Conservation (phyloP, 2,329 filamentous ascomycete species). For the Tolypocladium inflatum region DNA sequence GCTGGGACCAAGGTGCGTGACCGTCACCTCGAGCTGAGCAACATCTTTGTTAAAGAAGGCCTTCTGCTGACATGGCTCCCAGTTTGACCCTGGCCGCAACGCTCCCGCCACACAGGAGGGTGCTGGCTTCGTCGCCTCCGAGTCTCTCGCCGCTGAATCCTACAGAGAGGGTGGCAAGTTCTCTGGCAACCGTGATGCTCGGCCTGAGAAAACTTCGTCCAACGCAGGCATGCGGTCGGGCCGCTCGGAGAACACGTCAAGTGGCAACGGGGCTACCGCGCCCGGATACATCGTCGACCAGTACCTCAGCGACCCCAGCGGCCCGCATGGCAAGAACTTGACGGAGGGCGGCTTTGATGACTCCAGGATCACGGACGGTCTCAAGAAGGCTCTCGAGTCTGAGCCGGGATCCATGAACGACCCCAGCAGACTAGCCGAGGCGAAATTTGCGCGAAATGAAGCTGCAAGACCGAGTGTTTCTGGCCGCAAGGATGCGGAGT, state of each 20-base stretch:
- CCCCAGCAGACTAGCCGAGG: conserved; percentile 34
- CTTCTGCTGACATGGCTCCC: not conserved
- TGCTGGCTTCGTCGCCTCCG: conserved; percentile 52
- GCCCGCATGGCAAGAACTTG: conserved; percentile 34
- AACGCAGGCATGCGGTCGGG: not conserved
- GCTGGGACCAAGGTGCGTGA: conserved; percentile 8
- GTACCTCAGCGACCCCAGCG: conserved; percentile 17
- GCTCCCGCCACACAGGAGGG: conserved; percentile 47
- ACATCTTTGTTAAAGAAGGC: not conserved
- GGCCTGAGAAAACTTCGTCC: conserved; percentile 10
- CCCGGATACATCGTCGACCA: conserved; percentile 28
- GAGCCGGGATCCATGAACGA: conserved; percentile 39
- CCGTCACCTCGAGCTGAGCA: not conserved
- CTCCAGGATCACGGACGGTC: conserved; percentile 22
- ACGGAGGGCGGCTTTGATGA: conserved; percentile 26
- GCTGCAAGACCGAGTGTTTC: conserved; percentile 12
- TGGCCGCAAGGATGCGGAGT: conserved; percentile 14
- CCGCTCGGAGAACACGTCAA: conserved; percentile 3
- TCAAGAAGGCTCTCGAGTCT: conserved; percentile 27
- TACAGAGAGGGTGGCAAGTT: conserved; percentile 50
- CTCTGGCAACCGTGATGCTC: conserved; percentile 44
- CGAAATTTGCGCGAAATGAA: conserved; percentile 23
- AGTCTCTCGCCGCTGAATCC: conserved; percentile 72
- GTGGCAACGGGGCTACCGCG: conserved; percentile 15
- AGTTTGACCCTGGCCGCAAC: conserved; percentile 38